These are phyloP conservation scores for Beauveria bassiana DNA, from an alignment of 2,329 filamentous ascomycete genomes.

Conservation along the genomic window DNA sequence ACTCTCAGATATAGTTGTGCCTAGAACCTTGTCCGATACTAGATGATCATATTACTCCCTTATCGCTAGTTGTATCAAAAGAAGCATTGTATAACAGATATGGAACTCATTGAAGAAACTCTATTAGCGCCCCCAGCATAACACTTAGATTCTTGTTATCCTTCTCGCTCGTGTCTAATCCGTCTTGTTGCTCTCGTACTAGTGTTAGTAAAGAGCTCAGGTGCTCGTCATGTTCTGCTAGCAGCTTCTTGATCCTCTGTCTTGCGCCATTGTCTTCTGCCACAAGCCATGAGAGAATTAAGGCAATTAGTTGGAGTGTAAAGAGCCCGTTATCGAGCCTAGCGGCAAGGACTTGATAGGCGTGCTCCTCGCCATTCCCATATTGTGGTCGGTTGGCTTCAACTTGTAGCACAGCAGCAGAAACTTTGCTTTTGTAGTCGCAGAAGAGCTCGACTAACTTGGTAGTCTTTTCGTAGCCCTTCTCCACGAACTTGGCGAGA, in stretches of 20 bases:
- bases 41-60: slow-evolving; percentile 1
- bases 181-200: slow-evolving; percentile 52
- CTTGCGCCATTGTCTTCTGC: slow-evolving; percentile 79
- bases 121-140: slow-evolving; percentile 46
- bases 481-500: slow-evolving; percentile 92
- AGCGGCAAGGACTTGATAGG: slow-evolving; percentile 64
- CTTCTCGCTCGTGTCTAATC: slow-evolving; percentile 47
- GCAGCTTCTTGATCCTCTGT: slow-evolving; percentile 51
- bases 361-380: slow-evolving; percentile 41
- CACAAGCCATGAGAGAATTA: slow-evolving; percentile 80
- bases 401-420: slow-evolving; percentile 46
- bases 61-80: neutral
- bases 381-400: slow-evolving; percentile 11
- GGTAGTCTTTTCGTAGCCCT: slow-evolving; percentile 77
- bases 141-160: slow-evolving; percentile 50
- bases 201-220: slow-evolving; percentile 57
- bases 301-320: slow-evolving; percentile 73
- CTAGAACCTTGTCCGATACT: slow-evolving; percentile 3
- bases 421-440: slow-evolving; percentile 59
- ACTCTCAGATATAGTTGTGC: neutral
- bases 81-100: neutral
- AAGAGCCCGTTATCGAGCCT: slow-evolving; percentile 80
- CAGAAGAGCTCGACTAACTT: slow-evolving; percentile 65
- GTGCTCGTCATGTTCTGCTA: slow-evolving; percentile 62
- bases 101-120: slow-evolving; percentile 33